Evolutionary conservation across 371 early-diverging fungal genomes (phyloP).

Genomic region (Basidiobolus meristosporus): DNA sequence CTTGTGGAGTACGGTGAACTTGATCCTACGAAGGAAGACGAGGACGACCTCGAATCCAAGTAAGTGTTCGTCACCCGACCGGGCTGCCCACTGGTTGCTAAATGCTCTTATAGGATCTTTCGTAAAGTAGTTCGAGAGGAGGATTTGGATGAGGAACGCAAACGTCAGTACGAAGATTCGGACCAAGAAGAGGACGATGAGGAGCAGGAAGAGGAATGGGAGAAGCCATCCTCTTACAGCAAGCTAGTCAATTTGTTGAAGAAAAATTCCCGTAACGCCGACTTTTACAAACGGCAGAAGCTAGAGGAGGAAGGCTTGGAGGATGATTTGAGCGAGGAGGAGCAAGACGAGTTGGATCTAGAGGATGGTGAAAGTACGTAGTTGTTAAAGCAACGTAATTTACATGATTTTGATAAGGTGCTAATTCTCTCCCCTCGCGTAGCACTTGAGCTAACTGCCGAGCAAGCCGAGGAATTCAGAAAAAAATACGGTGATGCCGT

Average conservation of each 20-base stretch:
- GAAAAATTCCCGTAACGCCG: constrained; percentile 11
- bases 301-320: constrained; percentile 16
- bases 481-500: neutral
- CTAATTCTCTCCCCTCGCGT: neutral
- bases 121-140: too few relatives aligned
- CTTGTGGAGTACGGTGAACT: too few relatives aligned
- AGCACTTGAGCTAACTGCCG: neutral
- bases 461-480: neutral
- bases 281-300: constrained; percentile 10
- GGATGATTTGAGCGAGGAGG: constrained; percentile 9
- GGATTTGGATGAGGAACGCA: too few relatives aligned
- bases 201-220: too few relatives aligned
- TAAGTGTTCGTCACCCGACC: too few relatives aligned
- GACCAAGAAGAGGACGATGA: too few relatives aligned
- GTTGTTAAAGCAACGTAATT: too few relatives aligned
- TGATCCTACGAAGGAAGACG: too few relatives aligned
- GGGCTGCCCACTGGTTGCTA: too few relatives aligned
- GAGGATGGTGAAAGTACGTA: constrained; percentile 5
- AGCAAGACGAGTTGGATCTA: constrained; percentile 9
- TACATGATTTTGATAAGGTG: neutral
- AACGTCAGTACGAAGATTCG: too few relatives aligned
- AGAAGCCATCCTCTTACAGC: constrained; percentile 7
- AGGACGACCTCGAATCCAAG: too few relatives aligned
- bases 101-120: too few relatives aligned
- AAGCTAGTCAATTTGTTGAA: constrained; percentile 10